Evolutionary conservation across 2,329 filamentous ascomycete species (phyloP), one percentile per base, ranked within the genome.

Genomic region (Sporothrix protearum): DNA sequence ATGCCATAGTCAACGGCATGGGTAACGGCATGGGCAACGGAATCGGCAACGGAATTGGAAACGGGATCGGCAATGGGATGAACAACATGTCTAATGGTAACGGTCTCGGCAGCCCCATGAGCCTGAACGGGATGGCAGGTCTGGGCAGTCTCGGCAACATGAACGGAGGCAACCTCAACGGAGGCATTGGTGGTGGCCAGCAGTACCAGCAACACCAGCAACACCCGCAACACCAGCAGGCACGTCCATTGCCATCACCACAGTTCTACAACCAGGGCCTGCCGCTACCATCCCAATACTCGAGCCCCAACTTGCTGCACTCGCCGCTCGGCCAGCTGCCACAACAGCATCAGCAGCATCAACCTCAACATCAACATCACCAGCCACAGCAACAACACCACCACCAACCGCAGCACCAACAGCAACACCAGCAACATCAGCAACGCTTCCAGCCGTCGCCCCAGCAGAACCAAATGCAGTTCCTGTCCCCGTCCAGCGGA

Each of bases 231-330:
- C 72, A 55, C 6, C 53, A 59, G 16, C 55, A 59, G 3, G 55
- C 59, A 25, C 59, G 68, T 3, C 57, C 67, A 14, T 47, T 70
- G 53, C 73, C 72, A 36, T 73, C 74, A 61, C 73, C 72, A 49
- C 72, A 71, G 61, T 70, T 70, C 49, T 73, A 69, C 57, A 67
- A 67, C 22, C 73, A 74, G 69, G 61, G 53, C 33, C 68, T 72
- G 51, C 55, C 72, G 25, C 68, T 63, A 14, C 71, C 63, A 42
- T 55, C 68, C 19, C 71, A 73, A 12, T 70, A 53, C 36, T 25
- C 71, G 30, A 70, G 69, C 42, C 57, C 68, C 36, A 63, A 55
- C 39, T 22, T 68, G n/a, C 28, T 72, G 69, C 64, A 74, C 28
- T 47, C 68, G 14, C 69, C 63, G 30, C 59, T 72, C 49, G 33